Evolutionary conservation across 2,329 filamentous ascomycete genomes (phyloP).

Genomic region (Clarireedia monteithiana): DNA sequence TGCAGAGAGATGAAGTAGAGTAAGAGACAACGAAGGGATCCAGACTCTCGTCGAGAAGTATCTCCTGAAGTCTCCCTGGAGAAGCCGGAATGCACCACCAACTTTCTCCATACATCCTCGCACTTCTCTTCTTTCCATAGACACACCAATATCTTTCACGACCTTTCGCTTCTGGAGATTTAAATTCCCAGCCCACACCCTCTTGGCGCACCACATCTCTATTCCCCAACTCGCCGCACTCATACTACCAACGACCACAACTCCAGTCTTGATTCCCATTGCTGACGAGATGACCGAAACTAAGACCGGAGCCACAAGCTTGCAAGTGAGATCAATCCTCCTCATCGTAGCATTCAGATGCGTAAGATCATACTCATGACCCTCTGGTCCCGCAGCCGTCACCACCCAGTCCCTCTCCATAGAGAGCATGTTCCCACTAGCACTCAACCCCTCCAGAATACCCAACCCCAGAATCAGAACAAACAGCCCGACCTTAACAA

Average conservation of each 20-base stretch:
- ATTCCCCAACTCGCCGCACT: slow-evolving; percentile 35
- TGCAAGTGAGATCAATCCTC: slow-evolving; percentile 49
- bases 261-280: slow-evolving; percentile 35
- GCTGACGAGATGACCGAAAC: slow-evolving; percentile 40
- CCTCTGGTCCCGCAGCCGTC: slow-evolving; percentile 29
- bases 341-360: slow-evolving; percentile 46
- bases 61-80: slow-evolving; percentile 28
- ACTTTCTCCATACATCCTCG: neutral
- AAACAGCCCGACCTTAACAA: slow-evolving; percentile 30
- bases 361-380: slow-evolving; percentile 32
- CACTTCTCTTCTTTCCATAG: neutral
- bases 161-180: slow-evolving; percentile 26
- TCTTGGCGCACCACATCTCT: slow-evolving; percentile 33
- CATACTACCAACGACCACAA: slow-evolving; percentile 38
- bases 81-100: slow-evolving; percentile 13
- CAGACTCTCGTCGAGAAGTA: slow-evolving; percentile 34
- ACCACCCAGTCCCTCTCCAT: slow-evolving; percentile 42
- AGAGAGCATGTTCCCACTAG: slow-evolving; percentile 36
- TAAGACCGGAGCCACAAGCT: slow-evolving; percentile 44
- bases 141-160: neutral
- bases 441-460: slow-evolving; percentile 35
- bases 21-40: slow-evolving; percentile 41
- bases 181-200: slow-evolving; percentile 33
- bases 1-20: slow-evolving; percentile 46
- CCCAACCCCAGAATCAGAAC: slow-evolving; percentile 32